A percentile compares a stretch with the other conserved stretches of the same genome.
These are phyloP conservation scores for Talaromyces islandicus DNA, from an alignment of 2,329 filamentous ascomycete genomes.

Conservation along the genomic window DNA sequence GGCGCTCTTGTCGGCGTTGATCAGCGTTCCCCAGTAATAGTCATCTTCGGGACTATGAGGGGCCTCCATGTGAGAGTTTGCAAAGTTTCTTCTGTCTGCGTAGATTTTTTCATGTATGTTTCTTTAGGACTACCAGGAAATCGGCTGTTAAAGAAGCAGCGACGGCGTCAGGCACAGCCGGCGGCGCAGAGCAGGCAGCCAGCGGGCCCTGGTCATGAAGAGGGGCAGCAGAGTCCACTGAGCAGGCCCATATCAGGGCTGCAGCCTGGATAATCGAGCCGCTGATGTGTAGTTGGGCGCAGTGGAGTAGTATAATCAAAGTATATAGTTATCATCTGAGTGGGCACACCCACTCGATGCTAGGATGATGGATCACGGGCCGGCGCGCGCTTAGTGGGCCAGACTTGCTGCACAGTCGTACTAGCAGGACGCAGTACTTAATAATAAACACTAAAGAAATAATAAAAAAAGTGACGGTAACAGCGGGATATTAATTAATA, in stretches of 20 bases:
- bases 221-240: not conserved
- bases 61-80: constrained; percentile 22
- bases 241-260: not conserved
- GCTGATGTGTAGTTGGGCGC: no score
- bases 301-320: not conserved
- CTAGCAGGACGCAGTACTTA: not conserved
- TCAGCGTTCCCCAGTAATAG: constrained; percentile 56
- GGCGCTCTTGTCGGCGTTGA: constrained; percentile 61
- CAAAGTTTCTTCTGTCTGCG: not conserved
- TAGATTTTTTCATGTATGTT: not conserved
- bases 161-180: not conserved
- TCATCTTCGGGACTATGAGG: constrained; percentile 14
- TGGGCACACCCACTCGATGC: no score
- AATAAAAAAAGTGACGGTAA: no score
- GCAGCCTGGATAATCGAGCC: not conserved
- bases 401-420: not conserved
- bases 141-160: not conserved
- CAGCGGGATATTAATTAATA: not conserved
- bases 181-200: not conserved
- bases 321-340: no score
- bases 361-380: not conserved
- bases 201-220: not conserved
- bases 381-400: not conserved
- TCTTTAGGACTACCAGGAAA: not conserved
- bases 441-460: not conserved